Conservation (phyloP, 495 filamentous ascomycete genomes). For the Cairneyella variabilis region DNA sequence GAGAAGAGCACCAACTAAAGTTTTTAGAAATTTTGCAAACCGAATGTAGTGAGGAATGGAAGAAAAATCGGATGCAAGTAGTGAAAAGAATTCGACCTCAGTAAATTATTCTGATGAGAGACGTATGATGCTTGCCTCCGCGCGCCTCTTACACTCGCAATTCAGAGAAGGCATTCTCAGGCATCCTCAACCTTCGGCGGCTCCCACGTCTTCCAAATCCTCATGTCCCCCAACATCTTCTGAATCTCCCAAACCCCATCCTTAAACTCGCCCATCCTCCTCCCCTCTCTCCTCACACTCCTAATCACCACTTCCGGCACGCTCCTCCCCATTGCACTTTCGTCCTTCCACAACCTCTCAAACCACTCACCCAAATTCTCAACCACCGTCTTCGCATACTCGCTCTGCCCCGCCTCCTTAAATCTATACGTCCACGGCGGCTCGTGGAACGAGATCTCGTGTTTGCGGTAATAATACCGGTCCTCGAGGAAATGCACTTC, state of each 20-base stretch:
- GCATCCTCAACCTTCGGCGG: too few species aligned
- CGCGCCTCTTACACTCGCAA: too few species aligned
- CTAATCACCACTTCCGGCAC: conserved; percentile 11
- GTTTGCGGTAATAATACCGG: conserved; percentile 12
- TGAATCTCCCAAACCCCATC: conserved; percentile 14
- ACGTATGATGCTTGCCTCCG: too few species aligned
- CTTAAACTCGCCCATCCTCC: conserved; percentile 10
- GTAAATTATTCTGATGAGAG: too few species aligned
- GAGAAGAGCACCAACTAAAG: too few species aligned
- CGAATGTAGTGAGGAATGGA: too few species aligned
- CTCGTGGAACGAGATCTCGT: conserved; percentile 2
- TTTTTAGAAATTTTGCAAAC: too few species aligned
- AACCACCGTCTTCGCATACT: conserved; percentile 5
- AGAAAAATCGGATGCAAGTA: too few species aligned
- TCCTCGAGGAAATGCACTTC: conserved; percentile 4
- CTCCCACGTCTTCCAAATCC: conserved; percentile 18
- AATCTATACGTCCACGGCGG: conserved; percentile 6
- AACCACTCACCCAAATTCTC: conserved; percentile 17
- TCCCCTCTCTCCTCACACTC: conserved; percentile 17
- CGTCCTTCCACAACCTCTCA: conserved; percentile 16
- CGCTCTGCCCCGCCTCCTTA: background rate
- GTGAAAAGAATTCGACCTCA: too few species aligned
- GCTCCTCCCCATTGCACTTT: background rate
- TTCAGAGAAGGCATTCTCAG: too few species aligned
- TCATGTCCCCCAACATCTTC: conserved; percentile 15